Percentiles rank a stretch among this genome's conserved stretches.
These are phyloP conservation scores for Diaporthe aspalathi DNA, from an alignment of 2,329 filamentous ascomycete species.

Conservation along the genomic window DNA sequence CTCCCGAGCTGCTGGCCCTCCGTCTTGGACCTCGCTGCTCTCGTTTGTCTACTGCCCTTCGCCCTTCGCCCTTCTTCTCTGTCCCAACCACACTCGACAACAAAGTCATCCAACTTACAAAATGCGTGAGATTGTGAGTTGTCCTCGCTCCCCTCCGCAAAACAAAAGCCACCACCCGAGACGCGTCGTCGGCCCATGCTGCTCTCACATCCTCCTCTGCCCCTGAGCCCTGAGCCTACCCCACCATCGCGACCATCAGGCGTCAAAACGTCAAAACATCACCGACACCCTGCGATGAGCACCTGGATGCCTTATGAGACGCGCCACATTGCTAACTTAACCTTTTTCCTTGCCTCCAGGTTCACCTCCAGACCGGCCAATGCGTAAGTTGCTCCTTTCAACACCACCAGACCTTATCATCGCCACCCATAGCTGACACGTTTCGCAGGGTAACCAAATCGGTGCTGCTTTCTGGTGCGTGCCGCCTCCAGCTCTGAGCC, in stretches of 20 bases:
- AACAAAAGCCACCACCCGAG: conserved; percentile 26
- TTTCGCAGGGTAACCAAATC: conserved; percentile 95
- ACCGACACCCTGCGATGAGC: not conserved
- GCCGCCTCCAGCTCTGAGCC: conserved; percentile 48
- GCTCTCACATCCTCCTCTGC: conserved; percentile 37
- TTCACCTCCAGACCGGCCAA: conserved; percentile 99
- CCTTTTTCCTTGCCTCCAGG: conserved; percentile 70
- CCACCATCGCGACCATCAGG: conserved; percentile 41
- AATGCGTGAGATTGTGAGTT: conserved; percentile 81
- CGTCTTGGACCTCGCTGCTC: conserved; percentile 32
- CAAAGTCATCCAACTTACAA: conserved; percentile 54
- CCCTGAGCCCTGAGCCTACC: conserved; percentile 48
- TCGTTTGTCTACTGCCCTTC: conserved; percentile 24
- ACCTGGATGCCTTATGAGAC: conserved; percentile 38
- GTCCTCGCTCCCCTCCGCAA: not conserved
- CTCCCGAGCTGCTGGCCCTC: conserved; percentile 32
- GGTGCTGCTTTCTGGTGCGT: conserved; percentile 98
- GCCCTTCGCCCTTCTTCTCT: conserved; percentile 4
- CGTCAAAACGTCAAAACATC: conserved; percentile 24
- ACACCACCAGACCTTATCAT: conserved; percentile 10
- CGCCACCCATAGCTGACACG: conserved; percentile 33
- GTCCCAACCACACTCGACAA: conserved; percentile 31
- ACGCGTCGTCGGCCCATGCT: conserved; percentile 44
- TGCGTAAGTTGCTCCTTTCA: conserved; percentile 73
- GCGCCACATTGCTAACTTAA: conserved; percentile 63